Conservation (phyloP, 257 asterid species). For the Phtheirospermum japonicum region DNA sequence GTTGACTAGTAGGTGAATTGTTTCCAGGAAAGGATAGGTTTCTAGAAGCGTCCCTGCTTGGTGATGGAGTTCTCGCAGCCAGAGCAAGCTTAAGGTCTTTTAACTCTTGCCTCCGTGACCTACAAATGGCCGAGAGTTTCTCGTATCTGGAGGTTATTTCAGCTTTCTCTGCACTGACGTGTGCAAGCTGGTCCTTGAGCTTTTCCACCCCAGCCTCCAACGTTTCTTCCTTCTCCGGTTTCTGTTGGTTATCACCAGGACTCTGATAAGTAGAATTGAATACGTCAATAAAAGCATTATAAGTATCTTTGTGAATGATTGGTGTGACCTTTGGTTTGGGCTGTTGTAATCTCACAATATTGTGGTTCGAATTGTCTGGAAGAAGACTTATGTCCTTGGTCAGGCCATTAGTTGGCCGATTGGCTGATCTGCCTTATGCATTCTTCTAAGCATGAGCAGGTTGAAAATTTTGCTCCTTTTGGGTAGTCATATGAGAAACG, state of each 20-base stretch:
- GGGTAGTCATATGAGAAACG: neutral
- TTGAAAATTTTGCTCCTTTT: slow-evolving; percentile 6
- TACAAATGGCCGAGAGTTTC: slow-evolving; percentile 88
- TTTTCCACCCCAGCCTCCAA: too few species aligned
- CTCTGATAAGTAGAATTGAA: slow-evolving; percentile 42
- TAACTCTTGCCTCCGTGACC: slow-evolving; percentile 88
- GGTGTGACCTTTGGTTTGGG: slow-evolving; percentile 46
- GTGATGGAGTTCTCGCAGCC: slow-evolving; percentile 70
- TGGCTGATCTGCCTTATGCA: too few species aligned
- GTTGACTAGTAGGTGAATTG: slow-evolving; percentile 44
- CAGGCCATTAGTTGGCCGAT: slow-evolving; percentile 27
- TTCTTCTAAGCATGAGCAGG: slow-evolving; percentile 10
- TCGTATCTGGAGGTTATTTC: slow-evolving; percentile 81
- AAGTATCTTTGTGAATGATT: slow-evolving; percentile 48
- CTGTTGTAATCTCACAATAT: slow-evolving; percentile 40
- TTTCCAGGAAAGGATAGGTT: slow-evolving; percentile 46
- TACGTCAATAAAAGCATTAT: slow-evolving; percentile 72
- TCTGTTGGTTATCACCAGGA: too few species aligned
- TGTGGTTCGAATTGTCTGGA: slow-evolving; percentile 43
- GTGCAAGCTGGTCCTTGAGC: too few species aligned
- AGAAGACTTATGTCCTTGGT: slow-evolving; percentile 42
- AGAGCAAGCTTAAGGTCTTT: too few species aligned
- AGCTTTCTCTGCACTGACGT: slow-evolving; percentile 80
- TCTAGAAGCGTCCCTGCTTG: slow-evolving; percentile 46
- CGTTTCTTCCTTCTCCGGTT: too few species aligned